Evolutionary conservation across 1,139 yeast species (phyloP).

Genomic region (Fermentozyma sake): DNA sequence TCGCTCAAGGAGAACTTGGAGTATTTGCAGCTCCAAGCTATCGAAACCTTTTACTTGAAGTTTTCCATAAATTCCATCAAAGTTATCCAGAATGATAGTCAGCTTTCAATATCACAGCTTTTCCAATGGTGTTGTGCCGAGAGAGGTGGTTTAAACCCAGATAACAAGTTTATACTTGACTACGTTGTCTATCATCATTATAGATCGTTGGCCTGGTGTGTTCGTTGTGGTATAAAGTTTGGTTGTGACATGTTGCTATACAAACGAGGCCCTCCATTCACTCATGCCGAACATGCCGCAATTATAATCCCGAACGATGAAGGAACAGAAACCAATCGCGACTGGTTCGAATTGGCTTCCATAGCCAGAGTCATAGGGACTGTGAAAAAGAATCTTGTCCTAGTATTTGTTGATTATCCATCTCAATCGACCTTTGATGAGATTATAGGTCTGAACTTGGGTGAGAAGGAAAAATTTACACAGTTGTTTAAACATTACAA

Average conservation of each 20-base stretch:
- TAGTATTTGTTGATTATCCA: conserved; percentile 63
- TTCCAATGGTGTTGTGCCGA: conserved; percentile 24
- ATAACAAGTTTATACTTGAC: conserved; percentile 42
- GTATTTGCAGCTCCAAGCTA: conserved; percentile 66
- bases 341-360: conserved; percentile 65
- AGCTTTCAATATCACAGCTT: conserved; percentile 18
- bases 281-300: conserved; percentile 85
- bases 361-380: conserved; percentile 80
- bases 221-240: conserved; percentile 84
- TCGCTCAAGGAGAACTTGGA: conserved; percentile 47
- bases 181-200: conserved; percentile 84
- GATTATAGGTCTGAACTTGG: conserved; percentile 13
- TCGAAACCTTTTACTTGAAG: conserved; percentile 67
- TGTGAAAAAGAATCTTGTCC: conserved; percentile 72
- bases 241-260: conserved; percentile 81
- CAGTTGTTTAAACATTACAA: conserved; percentile 37
- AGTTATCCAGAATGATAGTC: conserved; percentile 8
- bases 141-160: conserved; percentile 14
- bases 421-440: conserved; percentile 23
- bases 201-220: conserved; percentile 93
- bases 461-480: conserved; percentile 19
- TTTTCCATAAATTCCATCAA: conserved; percentile 45
- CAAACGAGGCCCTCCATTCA: conserved; percentile 90
- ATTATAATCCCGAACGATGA: conserved; percentile 43
- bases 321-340: conserved; percentile 16